Evolutionary conservation across 2,329 filamentous ascomycete species (phyloP), one percentile per base, ranked within the genome.

Genomic region (Arthroderma sp.): DNA sequence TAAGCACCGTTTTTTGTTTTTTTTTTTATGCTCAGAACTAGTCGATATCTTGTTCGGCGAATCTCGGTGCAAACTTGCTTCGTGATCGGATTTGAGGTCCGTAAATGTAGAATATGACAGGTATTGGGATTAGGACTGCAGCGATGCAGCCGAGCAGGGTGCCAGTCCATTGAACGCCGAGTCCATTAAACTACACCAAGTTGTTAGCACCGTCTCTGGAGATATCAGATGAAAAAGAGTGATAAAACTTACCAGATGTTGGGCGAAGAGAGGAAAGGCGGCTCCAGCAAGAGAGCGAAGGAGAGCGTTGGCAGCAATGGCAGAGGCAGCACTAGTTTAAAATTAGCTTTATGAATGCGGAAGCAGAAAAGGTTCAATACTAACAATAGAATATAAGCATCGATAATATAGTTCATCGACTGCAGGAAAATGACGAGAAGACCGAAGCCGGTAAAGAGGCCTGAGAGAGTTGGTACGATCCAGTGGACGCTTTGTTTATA

Each of bases 291-390:
- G 47, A 7, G 63, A 67, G 30, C 70, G 65, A 33, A 72, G 57
- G 50, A 73, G 66, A 1, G 69, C 71, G 47, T 73, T 72, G 29
- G 68, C 69, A 6, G 68, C 66, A 29, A 71, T 65, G 6, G 70
- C 69, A 8, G 65, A 69, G 3, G 70, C 69, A n/a, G 69, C 69
- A 50, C 69, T 66, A 48, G 32, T 9, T 34, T 34, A 34, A 11
- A 11, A 11, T 34, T 40, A 41, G 39, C 29, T n/a, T 39, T 10
- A 38, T 31, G 27, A 9, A 9, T 29, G 11, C 1, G 32, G 40
- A 29, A 43, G 30, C 29, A 42, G n/a, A 29, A 37, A 42, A 10
- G 22, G 11, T 36, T 22, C 3, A 3, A 7, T 39, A 54, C 54
- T 28, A 48, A 56, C 54, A 56, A 67, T 10, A 58, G 50, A 11